Evolutionary conservation across 2,329 filamentous ascomycete genomes (phyloP), one percentile per base, ranked within the genome.

Genomic region (Colletotrichum echinochloae): DNA sequence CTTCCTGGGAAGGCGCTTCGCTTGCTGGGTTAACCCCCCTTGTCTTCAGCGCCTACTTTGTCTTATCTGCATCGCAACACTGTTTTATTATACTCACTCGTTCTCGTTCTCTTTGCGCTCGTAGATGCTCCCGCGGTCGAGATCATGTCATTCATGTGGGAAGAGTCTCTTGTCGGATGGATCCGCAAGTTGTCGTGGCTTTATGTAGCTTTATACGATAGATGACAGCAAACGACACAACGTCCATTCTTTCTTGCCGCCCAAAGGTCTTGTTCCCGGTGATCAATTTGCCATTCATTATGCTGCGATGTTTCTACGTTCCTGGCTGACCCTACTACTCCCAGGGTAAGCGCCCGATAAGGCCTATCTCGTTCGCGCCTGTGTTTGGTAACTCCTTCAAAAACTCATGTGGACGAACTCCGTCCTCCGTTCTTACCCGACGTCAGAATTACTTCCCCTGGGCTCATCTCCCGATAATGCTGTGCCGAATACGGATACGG

Each of bases 191-290:
- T 37, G 26, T 48, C 46, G n/a, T 23, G 41, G 33, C 20, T 51
- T n/a, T 60, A 66, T 49, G 49, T 61, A 70, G 63, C 55, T 35
- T 20, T 55, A 35, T 66, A n/a, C 33, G 33, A 26, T 69, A 70
- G 55, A 55, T 33, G 41, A 26, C 30, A 28, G 18, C 39, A 44
- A 56, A 54, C 55, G 48, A 5, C 30, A 1, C 33, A 44, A 11
- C n/a, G 39, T 48, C 33, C 35, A 35, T 52, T 30, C 30, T 30
- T 26, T 49, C 26, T 41, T 33, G 12, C 33, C 5, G 3, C 23
- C 54, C 20, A 12, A 44, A 23, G 16, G 14, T n/a, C 39, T 28
- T n/a, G 54, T 39, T 11, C 7, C 33, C 39, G 5, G 37, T 41
- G 28, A 5, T 33, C 16, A n/a, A 23, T 62, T n/a, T 49, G 1